A percentile compares a stretch with the other conserved stretches of the same genome.
phyloP scores from a whole-genome alignment of 1,284 basidiomycete genomes.

The Sporisorium scitamineum region DNA sequence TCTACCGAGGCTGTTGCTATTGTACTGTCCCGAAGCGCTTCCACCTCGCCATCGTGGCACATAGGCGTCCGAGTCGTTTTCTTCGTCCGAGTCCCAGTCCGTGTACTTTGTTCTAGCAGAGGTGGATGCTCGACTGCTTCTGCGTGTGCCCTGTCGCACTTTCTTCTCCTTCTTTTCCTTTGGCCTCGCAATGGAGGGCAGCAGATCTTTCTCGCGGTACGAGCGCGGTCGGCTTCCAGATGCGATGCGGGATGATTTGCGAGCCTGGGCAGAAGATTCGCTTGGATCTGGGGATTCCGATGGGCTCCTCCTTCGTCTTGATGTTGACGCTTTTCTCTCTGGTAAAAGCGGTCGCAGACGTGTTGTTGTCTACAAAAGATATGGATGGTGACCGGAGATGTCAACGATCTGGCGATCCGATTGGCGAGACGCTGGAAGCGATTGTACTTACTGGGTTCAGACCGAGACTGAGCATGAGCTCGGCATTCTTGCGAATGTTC shows the following conservation, averaged over 20 bases:
- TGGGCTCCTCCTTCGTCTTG: slow-evolving; percentile 24
- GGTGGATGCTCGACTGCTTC: slow-evolving; percentile 36
- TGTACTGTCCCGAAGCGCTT: slow-evolving; percentile 9
- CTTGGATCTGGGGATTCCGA: slow-evolving; percentile 7
- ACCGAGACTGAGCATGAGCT: slow-evolving; percentile 53
- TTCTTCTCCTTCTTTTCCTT: slow-evolving; percentile 34
- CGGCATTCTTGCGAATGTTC: slow-evolving; percentile 69
- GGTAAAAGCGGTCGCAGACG: slow-evolving; percentile 35
- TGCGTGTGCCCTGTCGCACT: slow-evolving; percentile 36
- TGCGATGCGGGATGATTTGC: slow-evolving; percentile 50
- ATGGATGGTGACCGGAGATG: no score
- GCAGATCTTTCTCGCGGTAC: slow-evolving; percentile 37
- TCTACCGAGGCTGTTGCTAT: slow-evolving; percentile 7
- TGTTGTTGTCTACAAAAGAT: slow-evolving; percentile 19
- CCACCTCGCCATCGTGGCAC: slow-evolving; percentile 39
- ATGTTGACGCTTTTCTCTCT: slow-evolving; percentile 22
- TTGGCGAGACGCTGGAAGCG: not conserved
- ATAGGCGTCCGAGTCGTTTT: slow-evolving; percentile 43
- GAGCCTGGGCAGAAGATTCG: slow-evolving; percentile 13
- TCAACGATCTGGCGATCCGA: not conserved
- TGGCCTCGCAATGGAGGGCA: slow-evolving; percentile 21
- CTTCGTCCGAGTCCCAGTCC: slow-evolving; percentile 51
- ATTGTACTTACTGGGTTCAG: slow-evolving; percentile 34
- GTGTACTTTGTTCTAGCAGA: slow-evolving; percentile 35
- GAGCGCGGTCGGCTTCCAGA: slow-evolving; percentile 32